These are phyloP conservation scores for Scheffersomyces insectosa DNA, from an alignment of 1,139 yeast species.

Conservation along the genomic window DNA sequence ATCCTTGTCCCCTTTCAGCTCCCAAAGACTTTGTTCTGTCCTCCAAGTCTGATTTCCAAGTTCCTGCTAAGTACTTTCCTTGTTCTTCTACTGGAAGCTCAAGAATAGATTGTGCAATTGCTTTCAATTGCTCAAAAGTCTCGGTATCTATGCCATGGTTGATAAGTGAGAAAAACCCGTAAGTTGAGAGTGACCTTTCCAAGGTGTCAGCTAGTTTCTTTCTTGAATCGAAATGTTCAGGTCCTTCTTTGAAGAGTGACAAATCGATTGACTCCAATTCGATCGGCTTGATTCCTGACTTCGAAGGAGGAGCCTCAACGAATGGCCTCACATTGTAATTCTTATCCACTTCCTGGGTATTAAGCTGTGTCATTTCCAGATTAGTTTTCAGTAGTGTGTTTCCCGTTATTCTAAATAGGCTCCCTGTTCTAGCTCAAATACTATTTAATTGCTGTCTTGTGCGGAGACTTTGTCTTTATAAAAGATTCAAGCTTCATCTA, in stretches of 20 bases:
- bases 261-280: conserved; percentile 21
- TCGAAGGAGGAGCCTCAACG: conserved; percentile 18
- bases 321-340: conserved; percentile 24
- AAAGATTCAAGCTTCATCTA: too few species aligned
- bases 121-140: conserved; percentile 17
- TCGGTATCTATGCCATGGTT: conserved; percentile 22
- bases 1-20: conserved; percentile 32
- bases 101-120: conserved; percentile 23
- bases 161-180: conserved; percentile 21
- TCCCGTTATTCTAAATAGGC: too few species aligned
- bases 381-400: too few species aligned
- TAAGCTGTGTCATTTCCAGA: neutral
- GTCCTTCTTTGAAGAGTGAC: conserved; percentile 18
- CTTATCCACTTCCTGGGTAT: conserved; percentile 11
- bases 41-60: conserved; percentile 15
- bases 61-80: conserved; percentile 25
- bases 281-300: conserved; percentile 10
- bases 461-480: too few species aligned
- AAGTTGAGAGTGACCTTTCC: conserved; percentile 22
- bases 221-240: conserved; percentile 13
- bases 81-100: conserved; percentile 22
- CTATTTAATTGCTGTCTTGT: too few species aligned
- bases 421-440: too few species aligned
- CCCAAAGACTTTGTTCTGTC: conserved; percentile 13
- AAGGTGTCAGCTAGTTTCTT: conserved; percentile 17